Base-by-base conservation (phyloP, 176 grass and related monocot species). In the Musa schizocarpa region DNA sequence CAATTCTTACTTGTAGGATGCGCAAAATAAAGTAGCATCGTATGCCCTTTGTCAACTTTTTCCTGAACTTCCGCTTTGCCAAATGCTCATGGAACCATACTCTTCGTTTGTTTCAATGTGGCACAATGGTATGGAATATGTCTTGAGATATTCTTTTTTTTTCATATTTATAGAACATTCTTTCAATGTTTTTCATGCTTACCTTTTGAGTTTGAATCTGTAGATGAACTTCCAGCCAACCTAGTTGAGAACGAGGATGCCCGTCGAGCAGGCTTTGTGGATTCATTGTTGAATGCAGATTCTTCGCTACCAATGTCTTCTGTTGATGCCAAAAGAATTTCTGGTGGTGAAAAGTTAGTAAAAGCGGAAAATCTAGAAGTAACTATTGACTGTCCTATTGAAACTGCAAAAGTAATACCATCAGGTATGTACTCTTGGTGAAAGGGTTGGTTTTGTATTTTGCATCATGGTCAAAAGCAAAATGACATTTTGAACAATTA, bases 41-140 rank as follows among this genome's bases (percentile, higher is more conserved):
- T 90, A 88, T 83, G 87, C 87, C 80, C 81, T 97, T 57, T 92
- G 88, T 88, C 93, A 97, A 77, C 85, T 97, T 75, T 93, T 90
- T 79, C 80, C 87, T 58, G 93, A 92, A 63, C 90, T 97, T 90
- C 90, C 88, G 27, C 86, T 97, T 69, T 81, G 76, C 65, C 85
- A 88, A 61, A 81, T 97, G 74, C 90, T 97, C 85, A 63, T 80
- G 8, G 93, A 93, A 64, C 93, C 93, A 59, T 97, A 90, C 53
- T 81, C 87, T 52, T 93, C 90, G 79, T 82, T 93, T 85, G 72
- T 93, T 90, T 90, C 78, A 72, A 92, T 83, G 76, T 97, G 93
- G 93, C 82, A 90, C 84, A 87, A 97, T 83, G 85, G 90, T 97
- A 72, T 65, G 72, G 50, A 72, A 75, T 69, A 64, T 52, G 77